Base-by-base conservation (phyloP, 805 yeast species). In the Alloascoidea hylecoeti region DNA sequence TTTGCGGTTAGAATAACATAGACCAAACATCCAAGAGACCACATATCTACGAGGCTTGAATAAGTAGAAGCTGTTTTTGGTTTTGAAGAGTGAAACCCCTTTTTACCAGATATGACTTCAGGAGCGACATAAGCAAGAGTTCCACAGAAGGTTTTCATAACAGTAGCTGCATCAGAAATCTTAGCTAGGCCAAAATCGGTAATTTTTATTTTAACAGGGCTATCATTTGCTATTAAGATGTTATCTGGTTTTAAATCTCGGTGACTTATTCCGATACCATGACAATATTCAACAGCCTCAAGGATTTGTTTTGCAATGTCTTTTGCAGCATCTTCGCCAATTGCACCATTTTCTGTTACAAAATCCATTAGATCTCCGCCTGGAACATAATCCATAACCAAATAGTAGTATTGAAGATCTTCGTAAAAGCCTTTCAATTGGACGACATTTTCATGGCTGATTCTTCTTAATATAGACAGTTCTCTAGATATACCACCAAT, bases 341-440 rank as follows among this genome's bases (percentile, higher is more conserved):
- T 81, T 2, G 89, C 74, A 2, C 96, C 96, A 56, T 83, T 80
- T 2, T 86, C 83, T 1, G 94, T 89, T 2, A 89, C 94, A 58
- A 84, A 88, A 60, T 92, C 98, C 98, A 92, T 92, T 38, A 92
- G 63, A 56, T 92, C 99, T 17, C 98, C 99, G 13, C 96, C 96
- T 2, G 94, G 78, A 17, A 92, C 94, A 49, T 78, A 82, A 52
- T 92, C 98, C 96, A 92, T 89, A 4, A 92, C 89, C 44, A 92
- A 63, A 54, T 84, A 89, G 55, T 83, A 83, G 49, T 70, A 73
- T 41, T 78, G 82, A 3, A 65, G 60, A 52, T 89, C 96, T 52
- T 88, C 95, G 52, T 76, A 86, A 49, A 81, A 83, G 3, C 86
- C 92, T 51, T 81, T 76, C 38, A 92, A 63, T 35, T 74, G 64